Base-by-base conservation (phyloP, 2,329 filamentous ascomycete species). In the Hypoxylon sp. region DNA sequence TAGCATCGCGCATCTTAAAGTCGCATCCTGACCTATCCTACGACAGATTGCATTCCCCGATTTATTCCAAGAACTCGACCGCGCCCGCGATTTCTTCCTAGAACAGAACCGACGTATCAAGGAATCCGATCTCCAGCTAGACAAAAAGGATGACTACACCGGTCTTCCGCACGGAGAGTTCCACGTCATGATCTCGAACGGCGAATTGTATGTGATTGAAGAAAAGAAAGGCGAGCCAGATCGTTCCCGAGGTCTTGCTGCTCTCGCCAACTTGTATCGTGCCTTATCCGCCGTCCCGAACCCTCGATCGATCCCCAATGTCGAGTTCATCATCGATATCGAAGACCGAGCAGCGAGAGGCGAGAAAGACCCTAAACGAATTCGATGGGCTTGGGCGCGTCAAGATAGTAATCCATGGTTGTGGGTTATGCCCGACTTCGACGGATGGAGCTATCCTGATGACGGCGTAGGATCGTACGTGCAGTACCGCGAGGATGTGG, bases 371-470 rank as follows among this genome's bases (percentile, higher is more conserved):
- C 40, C 55, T 0, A 44, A 60, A 8, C 53, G 55, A 20, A 51
- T 61, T n/a, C 48, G 60, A 21, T 63, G 61, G 60, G 50, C 53
- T 9, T 62, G 60, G 57, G 57, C 61, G 9, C 61, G 61, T n/a
- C 44, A 51, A 20, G 44, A 51, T 32, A 53, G 34, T 13, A 57
- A 63, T 30, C 49, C 51, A 2, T 61, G 56, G 61, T 20, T 59
- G 8, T 63, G 61, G 61, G 43, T 61, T 9, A 59, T 63, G 58
- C 61, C 61, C 7, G 61, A 63, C 23, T 63, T 63, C 16, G 55
- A 61, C 31, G 55, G 55, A 21, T 63, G 61, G 61, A 51, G 55
- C 25, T 63, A 62, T 46, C 57, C 57, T 16, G 57, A 63, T 30
- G 58, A 62, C 17, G 57, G 52, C 23, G 54, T 63, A 11, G 61